Base-by-base conservation (phyloP, 257 asterid genomes). In the Pogostemon cablin region DNA sequence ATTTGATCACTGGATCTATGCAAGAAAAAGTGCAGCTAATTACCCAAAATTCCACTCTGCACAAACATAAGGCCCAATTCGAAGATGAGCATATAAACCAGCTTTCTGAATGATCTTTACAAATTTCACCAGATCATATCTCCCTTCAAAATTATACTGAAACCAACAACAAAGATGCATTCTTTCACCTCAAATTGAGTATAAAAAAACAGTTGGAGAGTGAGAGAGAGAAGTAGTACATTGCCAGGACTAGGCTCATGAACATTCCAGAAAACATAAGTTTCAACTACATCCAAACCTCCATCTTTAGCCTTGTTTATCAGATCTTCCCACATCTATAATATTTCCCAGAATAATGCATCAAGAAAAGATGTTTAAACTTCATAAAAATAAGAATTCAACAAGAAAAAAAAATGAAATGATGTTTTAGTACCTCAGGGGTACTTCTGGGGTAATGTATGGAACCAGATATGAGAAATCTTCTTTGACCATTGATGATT, bases 1-100 rank as follows among this genome's bases (percentile, higher is more conserved):
- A 39, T 15, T 68, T 35, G 25, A 17, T 55, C 2, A 61, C 3
- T 68, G 66, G 79, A 81, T 80, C 79, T 62, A 69, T 61, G 66
- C 50, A 64, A 46, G 42, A 60, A 41, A 52, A 35, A 57, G 0
- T 39, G 40, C 35, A 11, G 11, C 10, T 3, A 66, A 1, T 74
- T 90, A 90, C 96, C 98, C 96, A 67, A 92, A 92, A 69, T 92
- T 92, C 96, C 98, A 90, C 69, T 92, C 98, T 25, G 92, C 98
- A 81, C 98, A 92, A 76, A 92, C 85, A 78, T 92, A 92, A 76
- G 98, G 96, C 52, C 98, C 98, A 78, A 92, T 85, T 37, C 98
- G 83, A 12, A 90, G 88, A 77, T 85, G 90, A 82, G 92, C 95
- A 86, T 90, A 88, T 2, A 92, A 82, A 76, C 98, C 98, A 75